A percentile compares a stretch with the other conserved stretches of the same genome.
Conservation (phyloP, 768 basidiomycete genomes). For the Tulasnella sp. region DNA sequence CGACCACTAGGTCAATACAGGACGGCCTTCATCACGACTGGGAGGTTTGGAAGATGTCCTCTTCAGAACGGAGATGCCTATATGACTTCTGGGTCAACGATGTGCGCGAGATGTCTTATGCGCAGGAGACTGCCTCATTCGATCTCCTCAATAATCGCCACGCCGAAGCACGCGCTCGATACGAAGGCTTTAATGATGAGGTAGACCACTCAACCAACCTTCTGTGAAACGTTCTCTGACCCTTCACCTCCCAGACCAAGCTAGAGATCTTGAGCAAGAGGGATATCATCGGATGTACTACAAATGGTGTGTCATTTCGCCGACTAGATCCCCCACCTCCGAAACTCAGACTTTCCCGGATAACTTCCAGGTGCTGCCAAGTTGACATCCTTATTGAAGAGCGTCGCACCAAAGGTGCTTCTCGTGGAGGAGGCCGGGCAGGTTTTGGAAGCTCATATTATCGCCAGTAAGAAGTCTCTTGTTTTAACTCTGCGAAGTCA, state of each 20-base stretch:
- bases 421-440: conserved; percentile 78
- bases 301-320: conserved; percentile 58
- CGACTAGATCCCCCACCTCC: not conserved
- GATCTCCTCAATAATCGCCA: conserved; percentile 32
- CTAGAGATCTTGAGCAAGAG: conserved; percentile 42
- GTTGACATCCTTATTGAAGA: conserved; percentile 47
- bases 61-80: conserved; percentile 37
- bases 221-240: not conserved
- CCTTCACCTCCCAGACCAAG: conserved; percentile 35
- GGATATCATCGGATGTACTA: conserved; percentile 67
- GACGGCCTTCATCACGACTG: conserved; percentile 29
- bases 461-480: conserved; percentile 32
- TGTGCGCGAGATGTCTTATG: conserved; percentile 29
- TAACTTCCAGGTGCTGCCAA: conserved; percentile 53
- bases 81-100: conserved; percentile 39
- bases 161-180: conserved; percentile 31
- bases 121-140: conserved; percentile 34
- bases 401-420: conserved; percentile 47
- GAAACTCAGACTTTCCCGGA: not conserved
- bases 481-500: not conserved
- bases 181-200: conserved; percentile 41
- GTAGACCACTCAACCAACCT: conserved; percentile 27
- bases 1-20: conserved; percentile 29
- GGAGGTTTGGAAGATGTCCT: conserved; percentile 48
- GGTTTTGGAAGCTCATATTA: conserved; percentile 66